Percentiles rank a stretch among this genome's conserved stretches.
Conservation (phyloP, 148 eudicot species). For the Cornus controversa region DNA sequence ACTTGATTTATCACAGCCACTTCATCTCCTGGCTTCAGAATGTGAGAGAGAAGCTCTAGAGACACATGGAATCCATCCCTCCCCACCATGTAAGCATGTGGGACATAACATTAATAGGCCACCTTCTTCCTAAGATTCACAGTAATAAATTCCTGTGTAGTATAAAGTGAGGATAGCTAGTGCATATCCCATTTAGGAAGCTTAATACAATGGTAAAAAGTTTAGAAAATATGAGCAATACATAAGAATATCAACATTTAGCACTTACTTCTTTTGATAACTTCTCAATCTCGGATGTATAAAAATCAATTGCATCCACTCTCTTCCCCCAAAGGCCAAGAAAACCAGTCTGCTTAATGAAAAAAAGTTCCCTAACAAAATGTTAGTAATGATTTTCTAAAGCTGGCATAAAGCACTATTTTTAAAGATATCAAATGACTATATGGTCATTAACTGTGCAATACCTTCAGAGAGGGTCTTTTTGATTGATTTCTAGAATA, state of each 20-base stretch:
- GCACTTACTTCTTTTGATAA: conserved; percentile 51
- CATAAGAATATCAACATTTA: neutral
- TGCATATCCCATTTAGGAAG: neutral
- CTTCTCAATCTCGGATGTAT: conserved; percentile 44
- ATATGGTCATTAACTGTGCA: neutral
- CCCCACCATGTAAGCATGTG: neutral
- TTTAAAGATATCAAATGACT: neutral
- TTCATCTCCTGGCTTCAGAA: neutral
- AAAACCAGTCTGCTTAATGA: conserved; percentile 53
- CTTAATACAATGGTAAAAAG: neutral
- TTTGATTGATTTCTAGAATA: conserved; percentile 41
- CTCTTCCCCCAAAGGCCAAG: conserved; percentile 60
- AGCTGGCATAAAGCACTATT: neutral
- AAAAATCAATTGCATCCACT: conserved; percentile 59
- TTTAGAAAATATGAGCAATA: neutral
- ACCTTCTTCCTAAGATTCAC: neutral
- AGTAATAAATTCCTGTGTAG: neutral
- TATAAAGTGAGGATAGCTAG: neutral
- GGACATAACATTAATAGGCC: neutral
- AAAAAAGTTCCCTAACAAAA: conserved; percentile 13
- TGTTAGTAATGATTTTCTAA: conserved; percentile 8
- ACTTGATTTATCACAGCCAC: neutral
- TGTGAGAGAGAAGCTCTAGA: neutral
- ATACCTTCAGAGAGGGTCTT: conserved; percentile 56
- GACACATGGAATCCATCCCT: neutral